Evolutionary conservation across 345 rosid species (phyloP).

Genomic region (Crucihimalaya himalaica): DNA sequence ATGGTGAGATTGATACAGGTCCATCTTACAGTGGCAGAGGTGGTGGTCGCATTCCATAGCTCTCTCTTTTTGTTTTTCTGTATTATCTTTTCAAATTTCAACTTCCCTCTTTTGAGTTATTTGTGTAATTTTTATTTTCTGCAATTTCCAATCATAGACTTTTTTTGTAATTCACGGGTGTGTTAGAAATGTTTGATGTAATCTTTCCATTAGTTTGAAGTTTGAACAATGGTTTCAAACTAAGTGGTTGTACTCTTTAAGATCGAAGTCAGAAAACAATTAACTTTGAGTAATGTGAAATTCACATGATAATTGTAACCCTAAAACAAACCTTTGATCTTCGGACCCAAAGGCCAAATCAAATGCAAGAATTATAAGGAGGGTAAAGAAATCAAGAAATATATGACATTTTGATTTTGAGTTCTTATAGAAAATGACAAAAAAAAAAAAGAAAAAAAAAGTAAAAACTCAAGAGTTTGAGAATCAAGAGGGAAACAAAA

Average conservation of each 20-base stretch:
- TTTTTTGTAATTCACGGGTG: not conserved
- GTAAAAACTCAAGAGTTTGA: constrained; percentile 5
- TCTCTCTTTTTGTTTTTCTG: not conserved
- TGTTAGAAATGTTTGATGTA: not conserved
- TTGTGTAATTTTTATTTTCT: not conserved
- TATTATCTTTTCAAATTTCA: not conserved
- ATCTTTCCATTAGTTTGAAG: not conserved
- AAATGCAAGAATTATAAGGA: not conserved
- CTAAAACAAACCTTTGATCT: no score
- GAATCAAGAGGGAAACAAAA: constrained; percentile 35
- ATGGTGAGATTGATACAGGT: constrained; percentile 28
- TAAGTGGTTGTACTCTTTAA: not conserved
- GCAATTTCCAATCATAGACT: not conserved
- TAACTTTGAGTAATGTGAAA: not conserved
- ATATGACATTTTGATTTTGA: constrained; percentile 36
- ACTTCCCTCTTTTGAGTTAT: not conserved
- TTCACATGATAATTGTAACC: not conserved
- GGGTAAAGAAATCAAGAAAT: constrained; percentile 20
- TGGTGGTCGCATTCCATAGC: constrained; percentile 18
- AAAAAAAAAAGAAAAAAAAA: not conserved
- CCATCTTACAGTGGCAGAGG: constrained; percentile 30
- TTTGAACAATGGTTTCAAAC: not conserved
- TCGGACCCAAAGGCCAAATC: not conserved
- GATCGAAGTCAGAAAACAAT: not conserved
- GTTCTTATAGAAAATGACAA: constrained; percentile 34